Evolutionary conservation across 345 rosid genomes (phyloP).

Genomic region (Excoecaria cochinchinensis): DNA sequence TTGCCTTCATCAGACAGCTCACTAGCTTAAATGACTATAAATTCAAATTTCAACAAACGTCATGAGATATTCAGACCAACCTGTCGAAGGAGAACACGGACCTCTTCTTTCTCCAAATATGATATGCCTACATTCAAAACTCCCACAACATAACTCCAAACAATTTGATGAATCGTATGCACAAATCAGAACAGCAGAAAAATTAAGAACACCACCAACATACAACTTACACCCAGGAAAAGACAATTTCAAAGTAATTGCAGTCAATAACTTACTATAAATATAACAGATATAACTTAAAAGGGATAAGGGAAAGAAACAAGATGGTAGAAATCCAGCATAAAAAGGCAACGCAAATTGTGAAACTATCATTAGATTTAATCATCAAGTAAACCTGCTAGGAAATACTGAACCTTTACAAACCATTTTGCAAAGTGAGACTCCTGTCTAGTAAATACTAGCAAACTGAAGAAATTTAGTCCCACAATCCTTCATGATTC

Average conservation of each 20-base stretch:
- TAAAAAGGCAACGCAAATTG: not conserved
- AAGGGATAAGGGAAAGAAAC: not conserved
- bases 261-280: not conserved
- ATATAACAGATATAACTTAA: not conserved
- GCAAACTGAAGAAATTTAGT: not conserved
- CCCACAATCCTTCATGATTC: not conserved
- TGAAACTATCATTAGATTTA: not conserved
- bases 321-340: not conserved
- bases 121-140: slow-evolving; percentile 58
- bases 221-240: not conserved
- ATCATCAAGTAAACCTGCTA: not conserved
- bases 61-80: slow-evolving; percentile 40
- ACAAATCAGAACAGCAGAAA: slow-evolving; percentile 8
- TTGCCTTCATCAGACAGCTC: not conserved
- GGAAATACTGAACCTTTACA: not conserved
- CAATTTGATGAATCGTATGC: slow-evolving; percentile 15
- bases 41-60: not conserved
- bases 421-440: not conserved
- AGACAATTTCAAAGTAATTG: not conserved
- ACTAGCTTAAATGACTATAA: not conserved
- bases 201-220: not conserved
- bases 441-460: not conserved
- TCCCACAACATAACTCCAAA: slow-evolving; percentile 10
- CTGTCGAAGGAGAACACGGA: slow-evolving; percentile 83
- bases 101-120: slow-evolving; percentile 93